Evolutionary conservation across 140 eudicot genomes (phyloP), one percentile per base, ranked within the genome.

Genomic region (Flaveria floridana): DNA sequence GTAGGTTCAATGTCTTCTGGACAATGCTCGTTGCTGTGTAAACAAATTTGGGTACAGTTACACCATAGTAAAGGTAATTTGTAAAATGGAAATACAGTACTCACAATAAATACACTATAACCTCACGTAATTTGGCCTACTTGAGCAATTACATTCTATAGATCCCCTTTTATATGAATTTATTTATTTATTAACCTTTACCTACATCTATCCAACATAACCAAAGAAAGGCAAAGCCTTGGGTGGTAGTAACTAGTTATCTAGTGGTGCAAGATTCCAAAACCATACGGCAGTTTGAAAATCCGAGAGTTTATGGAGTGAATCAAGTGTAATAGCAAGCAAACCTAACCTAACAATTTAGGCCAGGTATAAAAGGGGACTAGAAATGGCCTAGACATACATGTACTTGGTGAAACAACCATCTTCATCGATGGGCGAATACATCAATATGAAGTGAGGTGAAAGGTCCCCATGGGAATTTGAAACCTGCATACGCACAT

Each of bases 341-440:
- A 28, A 28, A 28, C 6, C 37, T 28, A 28, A 28, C 37, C 3
- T 28, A 28, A 28, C 3, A 66, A 68, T 7, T n/a, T 4, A 23
- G 12, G 3, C 23, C 64, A 57, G 2, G 15, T 19, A 16, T 25
- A 3, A 23, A 47, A 16, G 51, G 13, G 4, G 6, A 51, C 20
- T 16, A 28, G 25, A 57, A 65, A 30, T 66, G 64, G 46, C 5
- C 2, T 21, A 70, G 26, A 59, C 91, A 68, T 91, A 89, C 96
- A 93, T 87, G 87, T 87, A 89, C 16, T 84, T 85, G 74, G 89
- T 72, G 70, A 89, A 55, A 87, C 98, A 93, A 65, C 70, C 70
- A 74, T 71, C 82, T 72, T 74, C 52, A 21, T 77, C 18, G 18
- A 78, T 77, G 16, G 84, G 93, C 64, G 86, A 25, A 74, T 89